Evolutionary conservation across 225 moss, liverwort and hornwort species (phyloP), one percentile per base, ranked within the genome.

Genomic region (Physcomitrium patens): DNA sequence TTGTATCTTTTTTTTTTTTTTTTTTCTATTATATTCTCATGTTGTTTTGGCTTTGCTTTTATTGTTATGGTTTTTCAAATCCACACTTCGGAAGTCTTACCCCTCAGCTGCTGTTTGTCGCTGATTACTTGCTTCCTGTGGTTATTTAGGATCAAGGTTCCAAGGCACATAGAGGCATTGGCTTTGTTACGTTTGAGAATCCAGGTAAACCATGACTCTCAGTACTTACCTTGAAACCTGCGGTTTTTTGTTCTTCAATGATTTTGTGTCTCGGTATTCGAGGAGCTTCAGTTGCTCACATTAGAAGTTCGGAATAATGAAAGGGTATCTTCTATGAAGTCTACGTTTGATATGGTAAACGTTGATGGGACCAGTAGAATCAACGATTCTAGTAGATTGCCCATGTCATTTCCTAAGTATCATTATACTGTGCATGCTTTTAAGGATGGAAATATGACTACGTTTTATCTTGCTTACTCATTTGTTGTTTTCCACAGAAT

Each of bases 121-220:
- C 68, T 86, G 78, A 83, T 74, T 63, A 31, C 9, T 69, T 12
- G 4, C 72, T 69, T 73, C 18, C 65, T 51, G 0, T 7, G 42
- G 64, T 45, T 77, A 24, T 68, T 68, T 80, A 94, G 92, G 96
- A 96, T 85, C 94, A 94, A 92, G 86, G 92, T 37, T 94, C 91
- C 7, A 96, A 94, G 82, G 91, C 91, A 49, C 96, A 96, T 83
- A 85, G 94, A 55, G 96, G 96, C 65, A 96, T 96, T 68, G 96
- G 96, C 75, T 96, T 96, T 86, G 96, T 96, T 57, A 96, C 96
- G 53, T 96, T 92, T 68, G 96, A 96, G 77, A 92, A 96, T 81
- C 89, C 96, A 87, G 94, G 94, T 94, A 43, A 61, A 72, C 48
- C 65, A 63, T 64, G 50, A 22, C 41, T 55, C 23, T 42, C 66